A percentile compares a stretch with the other conserved stretches of the same genome.
These are phyloP conservation scores for Gliomastix tumulicola DNA, from an alignment of 2,329 filamentous ascomycete genomes.

Conservation along the genomic window DNA sequence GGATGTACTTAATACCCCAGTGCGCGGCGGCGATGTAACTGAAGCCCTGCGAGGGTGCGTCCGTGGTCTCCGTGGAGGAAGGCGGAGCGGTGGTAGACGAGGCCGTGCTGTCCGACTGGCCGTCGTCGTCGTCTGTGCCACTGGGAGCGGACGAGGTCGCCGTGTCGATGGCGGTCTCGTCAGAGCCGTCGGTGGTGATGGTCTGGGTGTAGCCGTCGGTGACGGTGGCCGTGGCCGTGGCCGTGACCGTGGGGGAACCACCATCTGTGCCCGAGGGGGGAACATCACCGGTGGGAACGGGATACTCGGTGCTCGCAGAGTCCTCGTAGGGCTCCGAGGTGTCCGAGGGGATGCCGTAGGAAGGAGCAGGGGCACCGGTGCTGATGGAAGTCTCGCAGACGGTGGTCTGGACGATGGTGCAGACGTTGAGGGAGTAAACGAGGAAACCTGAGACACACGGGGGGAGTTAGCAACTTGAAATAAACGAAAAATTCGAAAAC, in stretches of 20 bases:
- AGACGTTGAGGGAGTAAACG: conserved; percentile 26
- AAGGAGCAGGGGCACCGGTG: conserved; percentile 12
- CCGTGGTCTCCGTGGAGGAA: background rate
- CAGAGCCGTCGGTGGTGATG: too few species aligned
- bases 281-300: conserved; percentile 1
- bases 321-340: conserved; percentile 1
- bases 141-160: conserved; percentile 17
- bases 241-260: conserved; percentile 3
- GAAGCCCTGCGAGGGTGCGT: too few species aligned
- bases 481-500: background rate
- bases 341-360: conserved; percentile 4
- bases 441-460: conserved; percentile 5
- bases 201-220: too few species aligned
- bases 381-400: conserved; percentile 21
- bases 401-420: conserved; percentile 24
- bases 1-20: too few species aligned
- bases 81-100: conserved; percentile 12
- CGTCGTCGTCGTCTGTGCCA: conserved; percentile 11
- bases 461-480: background rate
- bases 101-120: conserved; percentile 13
- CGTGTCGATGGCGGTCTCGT: conserved; percentile 10
- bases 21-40: too few species aligned
- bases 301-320: background rate
- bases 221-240: conserved; percentile 7
- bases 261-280: background rate